A percentile compares a stretch with the other conserved stretches of the same genome.
Conservation (phyloP, 1,284 basidiomycete genomes). For the Cutaneotrichosporon arboriforme region DNA sequence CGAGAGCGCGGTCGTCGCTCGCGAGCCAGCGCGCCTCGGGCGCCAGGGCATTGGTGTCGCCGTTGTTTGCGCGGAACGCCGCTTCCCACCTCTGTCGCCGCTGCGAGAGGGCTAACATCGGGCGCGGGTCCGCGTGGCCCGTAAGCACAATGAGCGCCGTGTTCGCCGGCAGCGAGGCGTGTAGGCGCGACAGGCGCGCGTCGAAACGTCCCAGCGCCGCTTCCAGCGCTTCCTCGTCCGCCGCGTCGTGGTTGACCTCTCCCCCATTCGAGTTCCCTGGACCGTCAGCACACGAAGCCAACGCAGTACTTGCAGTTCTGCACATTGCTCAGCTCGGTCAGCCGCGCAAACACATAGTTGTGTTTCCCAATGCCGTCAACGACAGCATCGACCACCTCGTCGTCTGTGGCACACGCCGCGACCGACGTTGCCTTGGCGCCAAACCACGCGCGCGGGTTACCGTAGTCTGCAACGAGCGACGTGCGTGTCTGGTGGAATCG, state of each 20-base stretch:
- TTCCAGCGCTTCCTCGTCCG: conserved; percentile 13
- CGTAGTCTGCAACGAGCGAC: conserved; percentile 74
- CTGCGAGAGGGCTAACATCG: conserved; percentile 64
- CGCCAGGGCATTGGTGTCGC: conserved; percentile 45
- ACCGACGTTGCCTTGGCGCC: conserved; percentile 71
- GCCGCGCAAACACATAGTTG: conserved; percentile 72
- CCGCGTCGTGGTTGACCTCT: not conserved
- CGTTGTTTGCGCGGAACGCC: conserved; percentile 52
- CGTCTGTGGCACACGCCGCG: conserved; percentile 66
- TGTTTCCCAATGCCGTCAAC: conserved; percentile 60
- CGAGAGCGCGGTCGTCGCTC: conserved; percentile 67
- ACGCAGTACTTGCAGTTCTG: conserved; percentile 64
- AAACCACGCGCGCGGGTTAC: conserved; percentile 72
- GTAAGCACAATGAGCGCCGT: conserved; percentile 78
- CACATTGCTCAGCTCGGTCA: conserved; percentile 68
- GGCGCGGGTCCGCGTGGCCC: conserved; percentile 76
- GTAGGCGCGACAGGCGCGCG: conserved; percentile 57
- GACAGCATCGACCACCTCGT: conserved; percentile 62
- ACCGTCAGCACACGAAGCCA: not conserved
- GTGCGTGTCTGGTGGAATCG: conserved; percentile 53
- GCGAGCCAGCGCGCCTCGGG: conserved; percentile 62
- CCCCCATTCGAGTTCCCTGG: conserved; percentile 12
- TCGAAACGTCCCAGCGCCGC: conserved; percentile 53
- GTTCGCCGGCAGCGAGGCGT: conserved; percentile 63
- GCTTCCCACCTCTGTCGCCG: conserved; percentile 68